Evolutionary conservation across 805 yeast species (phyloP).

Genomic region (Yarrowia keelungensis): DNA sequence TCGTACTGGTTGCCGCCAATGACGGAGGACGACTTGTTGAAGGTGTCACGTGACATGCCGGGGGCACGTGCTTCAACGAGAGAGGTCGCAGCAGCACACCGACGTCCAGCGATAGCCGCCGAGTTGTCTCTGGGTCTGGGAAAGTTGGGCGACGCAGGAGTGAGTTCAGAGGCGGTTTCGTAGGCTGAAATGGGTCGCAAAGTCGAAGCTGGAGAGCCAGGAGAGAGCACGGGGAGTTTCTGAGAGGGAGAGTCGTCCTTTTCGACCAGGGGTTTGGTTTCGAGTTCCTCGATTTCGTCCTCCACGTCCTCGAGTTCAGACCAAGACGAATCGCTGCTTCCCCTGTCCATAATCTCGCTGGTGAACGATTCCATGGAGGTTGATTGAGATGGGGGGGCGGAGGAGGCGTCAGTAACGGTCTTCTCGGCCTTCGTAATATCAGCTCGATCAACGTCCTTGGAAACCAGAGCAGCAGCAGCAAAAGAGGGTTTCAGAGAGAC

Average conservation of each 20-base stretch:
- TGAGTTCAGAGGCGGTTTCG: constrained; percentile 1
- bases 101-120: constrained; percentile 15
- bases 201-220: constrained; percentile 17
- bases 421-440: not conserved
- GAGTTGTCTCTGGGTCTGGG: constrained; percentile 30
- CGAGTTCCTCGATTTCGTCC: not conserved
- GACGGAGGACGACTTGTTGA: constrained; percentile 26
- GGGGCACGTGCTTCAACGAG: constrained; percentile 12
- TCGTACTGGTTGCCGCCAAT: constrained; percentile 37
- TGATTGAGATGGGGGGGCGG: constrained; percentile 6
- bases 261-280: constrained; percentile 11
- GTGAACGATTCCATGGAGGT: constrained; percentile 31
- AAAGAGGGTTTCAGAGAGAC: constrained; percentile 8
- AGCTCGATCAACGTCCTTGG: not conserved
- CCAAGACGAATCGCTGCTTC: constrained; percentile 18
- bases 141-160: constrained; percentile 18
- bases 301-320: constrained; percentile 21
- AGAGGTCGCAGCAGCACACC: constrained; percentile 15
- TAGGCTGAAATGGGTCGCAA: constrained; percentile 19
- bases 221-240: not conserved
- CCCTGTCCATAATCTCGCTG: constrained; percentile 31
- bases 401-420: not conserved
- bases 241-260: not conserved
- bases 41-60: not conserved
- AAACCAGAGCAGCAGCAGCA: constrained; percentile 30